These are phyloP conservation scores for Backusella psychrophila DNA, from an alignment of 192 early-diverging fungal species.

Conservation along the genomic window DNA sequence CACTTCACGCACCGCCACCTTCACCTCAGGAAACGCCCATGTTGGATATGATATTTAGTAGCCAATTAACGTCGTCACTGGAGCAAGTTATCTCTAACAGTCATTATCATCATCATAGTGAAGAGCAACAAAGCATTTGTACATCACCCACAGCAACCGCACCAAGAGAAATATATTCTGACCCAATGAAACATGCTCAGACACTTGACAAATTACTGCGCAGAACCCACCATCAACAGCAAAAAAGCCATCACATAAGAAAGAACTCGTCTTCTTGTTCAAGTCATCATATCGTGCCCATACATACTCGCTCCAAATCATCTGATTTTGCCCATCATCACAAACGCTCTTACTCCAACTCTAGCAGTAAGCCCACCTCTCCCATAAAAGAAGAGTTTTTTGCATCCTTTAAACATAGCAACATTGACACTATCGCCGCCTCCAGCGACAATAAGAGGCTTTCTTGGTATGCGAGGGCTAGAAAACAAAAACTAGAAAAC, in stretches of 20 bases:
- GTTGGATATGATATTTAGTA: slow-evolving; percentile 25
- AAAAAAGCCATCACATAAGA: not conserved
- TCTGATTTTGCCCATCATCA: not conserved
- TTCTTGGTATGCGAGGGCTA: slow-evolving; percentile 8
- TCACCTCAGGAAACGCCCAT: slow-evolving; percentile 33
- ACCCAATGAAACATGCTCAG: slow-evolving; percentile 21
- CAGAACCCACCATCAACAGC: slow-evolving; percentile 10
- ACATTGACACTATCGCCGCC: not conserved
- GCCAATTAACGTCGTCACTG: slow-evolving; percentile 7
- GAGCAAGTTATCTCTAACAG: slow-evolving; percentile 3
- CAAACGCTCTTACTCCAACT: not conserved
- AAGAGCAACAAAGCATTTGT: not conserved
- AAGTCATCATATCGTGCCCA: not conserved
- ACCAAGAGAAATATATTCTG: not conserved
- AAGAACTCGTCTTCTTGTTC: slow-evolving; percentile 1
- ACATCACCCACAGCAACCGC: not conserved
- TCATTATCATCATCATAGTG: not conserved
- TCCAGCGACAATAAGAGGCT: not conserved
- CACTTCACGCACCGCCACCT: slow-evolving; percentile 27
- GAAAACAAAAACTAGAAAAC: slow-evolving; percentile 13
- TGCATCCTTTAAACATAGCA: not conserved
- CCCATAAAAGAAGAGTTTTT: not conserved
- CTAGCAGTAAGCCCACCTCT: not conserved
- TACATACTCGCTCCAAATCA: slow-evolving; percentile 1
- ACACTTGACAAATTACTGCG: slow-evolving; percentile 25